Evolutionary conservation across 2,329 filamentous ascomycete genomes (phyloP).

Genomic region (Penicillium sp.): DNA sequence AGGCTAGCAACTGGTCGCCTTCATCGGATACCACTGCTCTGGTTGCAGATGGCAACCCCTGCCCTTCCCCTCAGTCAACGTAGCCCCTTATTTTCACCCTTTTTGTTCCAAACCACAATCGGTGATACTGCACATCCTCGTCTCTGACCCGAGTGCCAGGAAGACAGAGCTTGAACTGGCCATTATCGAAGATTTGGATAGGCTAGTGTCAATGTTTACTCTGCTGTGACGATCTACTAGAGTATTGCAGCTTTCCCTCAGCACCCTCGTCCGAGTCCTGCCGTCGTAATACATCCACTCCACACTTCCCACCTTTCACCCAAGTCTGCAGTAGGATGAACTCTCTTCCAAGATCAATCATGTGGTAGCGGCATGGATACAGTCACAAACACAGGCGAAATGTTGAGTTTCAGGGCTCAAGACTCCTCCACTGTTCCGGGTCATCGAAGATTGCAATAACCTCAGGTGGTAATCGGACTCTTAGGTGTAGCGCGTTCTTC

Average conservation of each 20-base stretch:
- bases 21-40: background rate
- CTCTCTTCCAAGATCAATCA: background rate
- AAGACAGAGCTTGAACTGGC: background rate
- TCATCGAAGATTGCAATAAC: slow-evolving; percentile 21
- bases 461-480: slow-evolving; percentile 23
- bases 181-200: background rate
- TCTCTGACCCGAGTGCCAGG: background rate
- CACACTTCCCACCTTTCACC: background rate
- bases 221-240: background rate
- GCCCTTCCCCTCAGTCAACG: background rate
- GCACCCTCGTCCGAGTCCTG: background rate
- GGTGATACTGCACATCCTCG: background rate
- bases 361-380: background rate
- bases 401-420: background rate
- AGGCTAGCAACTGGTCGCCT: background rate
- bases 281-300: too few species aligned
- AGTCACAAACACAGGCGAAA: background rate
- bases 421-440: slow-evolving; percentile 10
- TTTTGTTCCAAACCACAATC: background rate
- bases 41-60: background rate
- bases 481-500: slow-evolving; percentile 10
- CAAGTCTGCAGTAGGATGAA: background rate
- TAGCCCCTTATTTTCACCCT: background rate
- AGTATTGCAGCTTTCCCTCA: background rate
- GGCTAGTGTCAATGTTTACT: background rate